Percentiles rank a stretch among this genome's conserved stretches.
Evolutionary conservation across 129 eudicot genomes (phyloP).

Genomic region (Flaveria bidentis): DNA sequence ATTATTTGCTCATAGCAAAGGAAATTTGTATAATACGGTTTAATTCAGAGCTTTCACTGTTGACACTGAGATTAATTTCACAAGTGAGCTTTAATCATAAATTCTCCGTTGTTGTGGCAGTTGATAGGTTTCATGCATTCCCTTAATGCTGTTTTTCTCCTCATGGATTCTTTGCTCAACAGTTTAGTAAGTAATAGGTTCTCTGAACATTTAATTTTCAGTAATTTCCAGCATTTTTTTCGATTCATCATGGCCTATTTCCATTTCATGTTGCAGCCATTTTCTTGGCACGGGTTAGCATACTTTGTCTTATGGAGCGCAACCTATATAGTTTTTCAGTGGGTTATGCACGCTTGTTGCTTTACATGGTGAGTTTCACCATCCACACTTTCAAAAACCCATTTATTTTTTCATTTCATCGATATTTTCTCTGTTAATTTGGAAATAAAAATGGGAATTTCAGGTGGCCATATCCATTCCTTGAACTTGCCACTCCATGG

Average conservation of each 20-base stretch:
- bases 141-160: constrained; percentile 73
- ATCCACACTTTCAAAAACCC: background rate
- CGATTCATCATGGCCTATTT: background rate
- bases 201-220: background rate
- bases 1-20: background rate
- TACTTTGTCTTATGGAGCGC: constrained; percentile 66
- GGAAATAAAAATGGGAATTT: constrained; percentile 6
- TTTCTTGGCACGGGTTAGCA: constrained; percentile 62
- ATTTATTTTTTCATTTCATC: constrained; percentile 6
- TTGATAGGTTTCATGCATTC: constrained; percentile 78
- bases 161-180: constrained; percentile 70
- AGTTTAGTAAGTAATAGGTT: constrained; percentile 53
- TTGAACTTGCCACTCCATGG: constrained; percentile 72
- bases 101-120: constrained; percentile 38
- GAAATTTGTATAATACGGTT: background rate
- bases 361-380: constrained; percentile 47
- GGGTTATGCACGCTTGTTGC: constrained; percentile 74
- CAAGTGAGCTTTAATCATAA: background rate
- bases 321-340: constrained; percentile 65
- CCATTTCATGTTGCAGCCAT: constrained; percentile 52
- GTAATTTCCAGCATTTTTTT: background rate
- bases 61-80: background rate
- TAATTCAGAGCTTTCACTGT: background rate
- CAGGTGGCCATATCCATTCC: constrained; percentile 98
- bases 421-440: background rate